Conservation (phyloP, 768 basidiomycete species). For the Tephrocybe sp. region DNA sequence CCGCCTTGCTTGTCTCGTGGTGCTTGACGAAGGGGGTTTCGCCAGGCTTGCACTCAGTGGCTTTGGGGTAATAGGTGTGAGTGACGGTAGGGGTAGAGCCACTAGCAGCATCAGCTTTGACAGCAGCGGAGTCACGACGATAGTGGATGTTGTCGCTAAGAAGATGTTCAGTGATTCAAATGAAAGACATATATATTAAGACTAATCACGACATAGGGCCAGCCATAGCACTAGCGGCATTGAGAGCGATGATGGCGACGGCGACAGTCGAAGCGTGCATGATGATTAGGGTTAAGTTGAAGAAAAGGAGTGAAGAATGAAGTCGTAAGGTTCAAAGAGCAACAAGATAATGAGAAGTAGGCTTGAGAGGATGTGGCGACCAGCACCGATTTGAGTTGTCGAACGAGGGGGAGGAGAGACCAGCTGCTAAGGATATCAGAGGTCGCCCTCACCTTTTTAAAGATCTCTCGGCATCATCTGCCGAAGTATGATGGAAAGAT, state of each 20-base stretch:
- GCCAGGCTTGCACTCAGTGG: neutral
- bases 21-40: neutral
- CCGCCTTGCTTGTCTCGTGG: neutral
- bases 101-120: neutral
- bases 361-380: constrained; percentile 25
- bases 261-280: constrained; percentile 28
- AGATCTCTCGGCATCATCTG: no score
- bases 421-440: constrained; percentile 24
- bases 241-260: constrained; percentile 28
- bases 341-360: constrained; percentile 14
- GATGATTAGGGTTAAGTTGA: constrained; percentile 2
- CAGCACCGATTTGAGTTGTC: constrained; percentile 28
- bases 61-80: neutral
- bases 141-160: no score
- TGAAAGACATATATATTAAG: neutral
- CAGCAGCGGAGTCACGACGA: neutral
- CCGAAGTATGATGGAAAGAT: no score
- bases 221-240: constrained; percentile 26
- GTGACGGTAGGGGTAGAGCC: neutral
- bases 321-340: constrained; percentile 8
- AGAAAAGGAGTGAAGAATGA: constrained; percentile 6
- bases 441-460: neutral
- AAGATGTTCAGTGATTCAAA: no score
- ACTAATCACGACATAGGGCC: constrained; percentile 24
- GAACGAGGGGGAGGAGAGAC: constrained; percentile 27